These are phyloP conservation scores for Fusarium brachygibbosum DNA, from an alignment of 2,329 filamentous ascomycete genomes.

Conservation along the genomic window DNA sequence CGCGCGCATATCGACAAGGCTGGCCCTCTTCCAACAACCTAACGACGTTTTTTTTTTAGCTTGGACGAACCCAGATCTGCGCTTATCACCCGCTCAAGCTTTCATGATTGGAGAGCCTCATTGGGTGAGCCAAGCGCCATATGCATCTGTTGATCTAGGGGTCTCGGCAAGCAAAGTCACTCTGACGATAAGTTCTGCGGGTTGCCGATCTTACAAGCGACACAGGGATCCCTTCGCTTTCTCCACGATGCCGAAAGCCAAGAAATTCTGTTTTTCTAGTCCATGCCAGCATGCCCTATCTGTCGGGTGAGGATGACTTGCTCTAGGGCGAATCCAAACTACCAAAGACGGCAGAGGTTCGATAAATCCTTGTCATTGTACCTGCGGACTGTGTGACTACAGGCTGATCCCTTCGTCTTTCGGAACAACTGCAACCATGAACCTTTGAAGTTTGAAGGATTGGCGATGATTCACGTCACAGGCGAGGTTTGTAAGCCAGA, in stretches of 20 bases:
- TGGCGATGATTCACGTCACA: conserved; percentile 4
- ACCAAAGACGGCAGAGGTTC: not conserved
- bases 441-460: not conserved
- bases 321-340: conserved; percentile 1
- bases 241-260: conserved; percentile 12
- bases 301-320: conserved; percentile 10
- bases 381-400: not conserved
- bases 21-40: conserved; percentile 15
- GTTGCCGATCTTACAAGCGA: conserved; percentile 38
- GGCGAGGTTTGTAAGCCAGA: conserved; percentile 1
- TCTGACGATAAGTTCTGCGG: conserved; percentile 25
- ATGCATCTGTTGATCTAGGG: conserved; percentile 37
- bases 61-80: conserved; percentile 42
- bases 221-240: conserved; percentile 19
- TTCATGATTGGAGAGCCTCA: conserved; percentile 21
- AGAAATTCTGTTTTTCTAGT: conserved; percentile 5
- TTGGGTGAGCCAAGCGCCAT: conserved; percentile 42
- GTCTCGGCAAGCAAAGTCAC: conserved; percentile 20
- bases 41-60: conserved; percentile 5
- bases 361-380: conserved; percentile 20
- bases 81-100: conserved; percentile 37
- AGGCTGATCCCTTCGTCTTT: not conserved
- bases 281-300: conserved; percentile 13
- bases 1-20: conserved; percentile 23
- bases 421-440: not conserved